Percentiles rank a stretch among this genome's conserved stretches.
These are phyloP conservation scores for Talaromyces atroroseus DNA, from an alignment of 2,329 filamentous ascomycete species.

Conservation along the genomic window DNA sequence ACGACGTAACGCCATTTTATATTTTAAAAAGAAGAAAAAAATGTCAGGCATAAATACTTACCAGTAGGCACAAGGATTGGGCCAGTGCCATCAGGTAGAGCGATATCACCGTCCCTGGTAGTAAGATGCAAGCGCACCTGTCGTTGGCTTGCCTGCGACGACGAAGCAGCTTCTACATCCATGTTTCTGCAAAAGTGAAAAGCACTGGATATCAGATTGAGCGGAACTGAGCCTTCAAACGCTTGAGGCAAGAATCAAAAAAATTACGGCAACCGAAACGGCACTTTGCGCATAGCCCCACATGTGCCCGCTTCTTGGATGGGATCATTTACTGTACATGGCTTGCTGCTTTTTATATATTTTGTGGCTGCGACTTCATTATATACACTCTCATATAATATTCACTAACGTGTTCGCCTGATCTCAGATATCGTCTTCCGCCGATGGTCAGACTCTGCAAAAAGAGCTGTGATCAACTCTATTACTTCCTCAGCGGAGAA, in stretches of 20 bases:
- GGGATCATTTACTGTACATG: not conserved
- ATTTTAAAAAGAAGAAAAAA: not conserved
- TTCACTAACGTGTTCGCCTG: slow-evolving; percentile 24
- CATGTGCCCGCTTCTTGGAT: not conserved
- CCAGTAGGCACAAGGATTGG: slow-evolving; percentile 55
- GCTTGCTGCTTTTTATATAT: not conserved
- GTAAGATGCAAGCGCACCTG: slow-evolving; percentile 53
- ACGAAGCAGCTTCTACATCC: slow-evolving; percentile 17
- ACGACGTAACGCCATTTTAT: not conserved
- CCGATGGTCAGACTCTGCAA: slow-evolving; percentile 57
- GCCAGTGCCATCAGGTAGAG: slow-evolving; percentile 49
- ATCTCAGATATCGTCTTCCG: slow-evolving; percentile 56
- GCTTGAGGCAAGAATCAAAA: slow-evolving; percentile 11
- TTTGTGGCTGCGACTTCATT: not conserved
- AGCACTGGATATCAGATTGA: not conserved
- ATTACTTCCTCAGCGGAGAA: slow-evolving; percentile 58
- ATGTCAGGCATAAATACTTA: slow-evolving; percentile 20
- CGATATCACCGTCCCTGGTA: slow-evolving; percentile 49
- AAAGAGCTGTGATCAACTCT: slow-evolving; percentile 59
- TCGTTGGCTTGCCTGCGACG: slow-evolving; percentile 27
- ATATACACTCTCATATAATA: not conserved
- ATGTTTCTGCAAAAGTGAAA: slow-evolving; percentile 3
- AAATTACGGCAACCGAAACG: slow-evolving; percentile 8
- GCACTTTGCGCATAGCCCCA: slow-evolving; percentile 6
- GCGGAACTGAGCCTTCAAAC: not conserved